Percentiles rank a stretch among this genome's conserved stretches.
These are phyloP conservation scores for Sanghuangporus baumii DNA, from an alignment of 1,284 basidiomycete genomes.

Conservation along the genomic window DNA sequence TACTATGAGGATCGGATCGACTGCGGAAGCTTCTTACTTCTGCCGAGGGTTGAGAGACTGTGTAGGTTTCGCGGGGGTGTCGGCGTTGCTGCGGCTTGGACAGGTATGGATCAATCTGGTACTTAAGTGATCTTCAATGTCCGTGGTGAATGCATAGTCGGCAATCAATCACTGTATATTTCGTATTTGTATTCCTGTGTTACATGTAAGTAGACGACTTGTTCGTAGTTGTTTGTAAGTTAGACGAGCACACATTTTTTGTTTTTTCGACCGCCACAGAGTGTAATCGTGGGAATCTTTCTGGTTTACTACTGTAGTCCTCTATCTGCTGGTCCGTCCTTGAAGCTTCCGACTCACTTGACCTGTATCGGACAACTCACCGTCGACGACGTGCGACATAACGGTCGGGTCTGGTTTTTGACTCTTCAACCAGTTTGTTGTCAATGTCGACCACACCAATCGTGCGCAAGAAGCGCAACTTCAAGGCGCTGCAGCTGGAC, in stretches of 20 bases:
- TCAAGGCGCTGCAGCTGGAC: constrained; percentile 67
- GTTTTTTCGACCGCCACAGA: background rate
- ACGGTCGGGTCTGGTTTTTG: background rate
- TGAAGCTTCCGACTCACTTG: background rate
- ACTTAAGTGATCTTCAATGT: background rate
- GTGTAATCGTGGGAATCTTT: background rate
- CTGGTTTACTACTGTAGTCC: background rate
- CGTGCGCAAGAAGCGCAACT: constrained; percentile 71
- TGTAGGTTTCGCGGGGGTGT: background rate
- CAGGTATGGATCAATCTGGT: background rate
- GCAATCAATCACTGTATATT: background rate
- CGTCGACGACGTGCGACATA: background rate
- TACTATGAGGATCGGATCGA: background rate
- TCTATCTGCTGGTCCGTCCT: background rate
- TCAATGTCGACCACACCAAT: constrained; percentile 35
- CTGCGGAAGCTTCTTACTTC: background rate
- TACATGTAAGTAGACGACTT: background rate
- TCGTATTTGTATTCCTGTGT: background rate
- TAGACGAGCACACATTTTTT: background rate
- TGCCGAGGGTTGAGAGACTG: background rate
- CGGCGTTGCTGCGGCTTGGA: background rate
- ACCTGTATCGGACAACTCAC: background rate
- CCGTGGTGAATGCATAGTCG: background rate
- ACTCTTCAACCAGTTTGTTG: background rate
- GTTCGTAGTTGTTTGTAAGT: background rate